Conservation (phyloP, 345 rosid genomes). For the Trapa bicornis region DNA sequence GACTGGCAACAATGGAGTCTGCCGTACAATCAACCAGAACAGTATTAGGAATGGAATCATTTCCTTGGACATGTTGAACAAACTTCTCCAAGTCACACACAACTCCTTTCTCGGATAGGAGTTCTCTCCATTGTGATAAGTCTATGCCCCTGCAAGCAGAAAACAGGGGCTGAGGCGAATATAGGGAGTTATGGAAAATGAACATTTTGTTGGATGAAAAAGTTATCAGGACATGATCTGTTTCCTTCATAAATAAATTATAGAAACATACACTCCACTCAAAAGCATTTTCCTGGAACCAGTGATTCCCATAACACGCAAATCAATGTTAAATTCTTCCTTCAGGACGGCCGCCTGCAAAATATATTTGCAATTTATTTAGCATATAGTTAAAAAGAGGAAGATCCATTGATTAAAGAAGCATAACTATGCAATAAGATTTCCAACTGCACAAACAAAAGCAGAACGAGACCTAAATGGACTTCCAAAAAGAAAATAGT, state of each 20-base stretch:
- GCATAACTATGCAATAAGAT: background rate
- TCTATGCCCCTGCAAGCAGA: constrained; percentile 58
- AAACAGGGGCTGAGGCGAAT: background rate
- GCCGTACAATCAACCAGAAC: constrained; percentile 96
- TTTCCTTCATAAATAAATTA: background rate
- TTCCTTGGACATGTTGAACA: constrained; percentile 70
- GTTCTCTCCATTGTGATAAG: constrained; percentile 76
- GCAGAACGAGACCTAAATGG: background rate
- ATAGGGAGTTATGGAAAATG: background rate
- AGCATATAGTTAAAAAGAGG: background rate
- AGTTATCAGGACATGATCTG: background rate
- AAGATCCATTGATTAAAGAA: background rate
- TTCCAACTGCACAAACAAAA: background rate
- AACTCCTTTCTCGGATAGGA: constrained; percentile 50
- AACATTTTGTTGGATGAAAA: background rate
- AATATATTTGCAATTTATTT: background rate
- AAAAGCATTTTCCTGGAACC: constrained; percentile 70
- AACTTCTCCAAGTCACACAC: constrained; percentile 68
- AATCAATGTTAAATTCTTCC: constrained; percentile 90
- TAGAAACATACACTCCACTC: constrained; percentile 62
- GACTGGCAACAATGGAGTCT: constrained; percentile 60
- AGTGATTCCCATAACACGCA: constrained; percentile 93
- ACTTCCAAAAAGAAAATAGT: background rate
- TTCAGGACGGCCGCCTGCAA: constrained; percentile 66
- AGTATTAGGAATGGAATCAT: constrained; percentile 87